A percentile compares a stretch with the other conserved stretches of the same genome.
These are phyloP conservation scores for Hysterium pulicare DNA, from an alignment of 2,329 filamentous ascomycete species.

Conservation along the genomic window DNA sequence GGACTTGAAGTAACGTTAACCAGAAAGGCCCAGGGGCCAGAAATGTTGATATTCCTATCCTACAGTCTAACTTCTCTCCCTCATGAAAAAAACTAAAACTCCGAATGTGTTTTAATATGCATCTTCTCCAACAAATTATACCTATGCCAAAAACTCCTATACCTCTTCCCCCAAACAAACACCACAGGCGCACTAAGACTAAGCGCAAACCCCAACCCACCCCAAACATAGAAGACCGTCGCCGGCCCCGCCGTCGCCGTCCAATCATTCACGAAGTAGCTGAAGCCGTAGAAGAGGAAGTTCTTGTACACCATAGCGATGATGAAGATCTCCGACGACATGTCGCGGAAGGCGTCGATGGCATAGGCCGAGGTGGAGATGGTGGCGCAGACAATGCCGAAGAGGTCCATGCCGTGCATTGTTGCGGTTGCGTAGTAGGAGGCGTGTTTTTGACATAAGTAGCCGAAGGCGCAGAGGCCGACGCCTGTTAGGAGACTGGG, in stretches of 20 bases:
- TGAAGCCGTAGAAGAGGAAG: constrained; percentile 43
- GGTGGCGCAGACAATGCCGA: constrained; percentile 30
- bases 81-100: too few species aligned
- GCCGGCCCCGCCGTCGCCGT: constrained; percentile 33
- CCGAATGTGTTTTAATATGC: constrained; percentile 14
- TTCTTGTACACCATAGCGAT: constrained; percentile 45
- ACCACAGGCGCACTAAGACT: constrained; percentile 26
- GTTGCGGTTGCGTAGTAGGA: constrained; percentile 30
- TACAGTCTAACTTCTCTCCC: too few species aligned
- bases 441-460: constrained; percentile 17
- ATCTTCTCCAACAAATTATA: constrained; percentile 32
- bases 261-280: constrained; percentile 45
- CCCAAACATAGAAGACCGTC: constrained; percentile 39
- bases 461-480: constrained; percentile 41
- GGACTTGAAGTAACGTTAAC: too few species aligned
- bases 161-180: constrained; percentile 35
- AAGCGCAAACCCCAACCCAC: constrained; percentile 24
- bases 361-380: constrained; percentile 35
- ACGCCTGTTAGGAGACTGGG: constrained; percentile 32
- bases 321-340: constrained; percentile 44
- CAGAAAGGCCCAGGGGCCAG: too few species aligned
- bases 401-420: constrained; percentile 32
- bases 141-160: constrained; percentile 33
- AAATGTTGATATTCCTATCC: too few species aligned
- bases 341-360: constrained; percentile 40